A percentile compares a stretch with the other conserved stretches of the same genome.
Evolutionary conservation across 345 rosid species (phyloP).

Genomic region (Capsella bursapastoris): DNA sequence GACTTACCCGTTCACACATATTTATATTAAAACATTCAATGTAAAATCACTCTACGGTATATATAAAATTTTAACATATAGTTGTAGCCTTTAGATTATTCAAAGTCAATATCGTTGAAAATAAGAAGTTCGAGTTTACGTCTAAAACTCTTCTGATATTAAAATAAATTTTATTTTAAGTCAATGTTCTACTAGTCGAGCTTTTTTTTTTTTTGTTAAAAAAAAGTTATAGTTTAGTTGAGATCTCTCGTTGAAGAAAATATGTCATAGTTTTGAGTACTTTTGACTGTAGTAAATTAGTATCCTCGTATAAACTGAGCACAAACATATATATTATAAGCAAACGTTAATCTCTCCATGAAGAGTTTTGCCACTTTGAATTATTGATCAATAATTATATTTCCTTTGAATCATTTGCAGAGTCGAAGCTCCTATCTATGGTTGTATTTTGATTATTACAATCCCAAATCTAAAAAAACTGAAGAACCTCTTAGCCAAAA

Average conservation of each 20-base stretch:
- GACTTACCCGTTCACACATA: background rate
- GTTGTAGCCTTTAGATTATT: background rate
- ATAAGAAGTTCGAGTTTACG: conserved; percentile 24
- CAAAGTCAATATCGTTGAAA: conserved; percentile 19
- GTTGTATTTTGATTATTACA: conserved; percentile 30
- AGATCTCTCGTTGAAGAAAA: no score
- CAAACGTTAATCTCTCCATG: no score
- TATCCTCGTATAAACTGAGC: no score
- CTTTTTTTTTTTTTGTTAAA: background rate
- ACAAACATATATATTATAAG: no score
- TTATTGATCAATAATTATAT: no score
- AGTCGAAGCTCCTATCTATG: background rate
- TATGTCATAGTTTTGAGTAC: no score
- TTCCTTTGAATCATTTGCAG: no score
- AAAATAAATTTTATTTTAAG: background rate
- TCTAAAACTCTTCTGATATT: conserved; percentile 20
- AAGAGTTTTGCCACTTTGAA: no score
- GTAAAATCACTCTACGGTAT: background rate
- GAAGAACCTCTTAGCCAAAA: conserved; percentile 16
- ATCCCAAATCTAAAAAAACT: conserved; percentile 4
- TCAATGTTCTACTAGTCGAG: conserved; percentile 14
- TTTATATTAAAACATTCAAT: background rate
- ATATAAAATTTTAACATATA: background rate
- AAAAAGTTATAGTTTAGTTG: no score
- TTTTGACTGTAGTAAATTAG: no score